A percentile compares a stretch with the other conserved stretches of the same genome.
Evolutionary conservation across 1,139 yeast genomes (phyloP).

Genomic region (Geotrichum aggregatum): DNA sequence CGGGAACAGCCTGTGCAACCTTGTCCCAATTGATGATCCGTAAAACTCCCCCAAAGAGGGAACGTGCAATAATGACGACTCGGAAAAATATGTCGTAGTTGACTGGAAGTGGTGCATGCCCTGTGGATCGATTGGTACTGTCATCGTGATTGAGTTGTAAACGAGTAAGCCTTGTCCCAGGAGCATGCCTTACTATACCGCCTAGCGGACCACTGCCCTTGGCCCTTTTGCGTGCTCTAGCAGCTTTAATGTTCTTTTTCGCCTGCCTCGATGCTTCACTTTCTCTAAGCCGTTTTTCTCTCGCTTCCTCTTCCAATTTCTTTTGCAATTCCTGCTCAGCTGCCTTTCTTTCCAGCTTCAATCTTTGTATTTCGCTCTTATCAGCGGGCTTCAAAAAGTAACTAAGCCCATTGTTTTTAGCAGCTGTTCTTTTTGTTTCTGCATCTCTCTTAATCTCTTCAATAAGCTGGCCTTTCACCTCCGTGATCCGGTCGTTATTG

Average conservation of each 20-base stretch:
- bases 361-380: neutral
- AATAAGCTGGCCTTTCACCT: neutral
- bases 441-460: neutral
- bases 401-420: neutral
- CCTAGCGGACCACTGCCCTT: neutral
- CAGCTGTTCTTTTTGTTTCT: too few species aligned
- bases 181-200: neutral
- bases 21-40: conserved; percentile 55
- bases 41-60: conserved; percentile 45
- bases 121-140: neutral
- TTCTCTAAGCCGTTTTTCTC: neutral
- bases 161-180: neutral
- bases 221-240: neutral
- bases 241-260: neutral
- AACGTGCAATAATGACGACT: conserved; percentile 58
- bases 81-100: conserved; percentile 46
- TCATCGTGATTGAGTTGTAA: neutral
- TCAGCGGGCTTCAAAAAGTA: neutral
- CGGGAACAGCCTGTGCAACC: conserved; percentile 45
- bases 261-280: neutral
- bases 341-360: neutral
- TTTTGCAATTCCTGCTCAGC: neutral
- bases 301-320: neutral
- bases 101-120: neutral
- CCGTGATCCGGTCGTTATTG: neutral